Evolutionary conservation across 2,329 filamentous ascomycete genomes (phyloP).

Genomic region (Hypoxylon sp.): DNA sequence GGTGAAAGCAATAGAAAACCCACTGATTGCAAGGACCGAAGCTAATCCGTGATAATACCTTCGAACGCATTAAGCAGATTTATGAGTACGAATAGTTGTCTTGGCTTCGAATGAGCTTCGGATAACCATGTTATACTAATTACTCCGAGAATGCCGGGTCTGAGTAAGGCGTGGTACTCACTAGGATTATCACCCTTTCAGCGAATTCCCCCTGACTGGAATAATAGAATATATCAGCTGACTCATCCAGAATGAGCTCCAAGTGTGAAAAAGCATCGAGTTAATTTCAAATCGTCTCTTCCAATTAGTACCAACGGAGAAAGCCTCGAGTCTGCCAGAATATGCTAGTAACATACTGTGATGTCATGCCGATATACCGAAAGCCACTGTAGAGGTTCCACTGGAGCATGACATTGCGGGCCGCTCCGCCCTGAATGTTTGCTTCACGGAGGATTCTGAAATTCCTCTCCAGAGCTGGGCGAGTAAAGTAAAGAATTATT

Average conservation of each 20-base stretch:
- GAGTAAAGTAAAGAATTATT: conserved; percentile 10
- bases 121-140: background rate
- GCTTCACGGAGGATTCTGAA: background rate
- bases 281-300: no score
- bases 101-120: background rate
- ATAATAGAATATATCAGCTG: no score
- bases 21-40: no score
- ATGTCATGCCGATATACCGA: conserved; percentile 16
- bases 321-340: background rate
- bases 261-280: no score
- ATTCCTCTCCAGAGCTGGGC: background rate
- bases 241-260: no score
- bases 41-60: no score
- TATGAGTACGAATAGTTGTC: background rate
- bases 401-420: background rate
- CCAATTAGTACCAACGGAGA: no score
- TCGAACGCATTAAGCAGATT: background rate
- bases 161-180: background rate
- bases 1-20: no score
- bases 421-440: background rate
- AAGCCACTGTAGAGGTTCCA: conserved; percentile 5
- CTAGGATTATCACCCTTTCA: background rate
- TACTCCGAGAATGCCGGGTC: background rate
- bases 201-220: no score
- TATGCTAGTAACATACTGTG: conserved; percentile 2